Evolutionary conservation across 2,329 filamentous ascomycete species (phyloP), one percentile per base, ranked within the genome.

Genomic region (Diaporthe ilicicola): DNA sequence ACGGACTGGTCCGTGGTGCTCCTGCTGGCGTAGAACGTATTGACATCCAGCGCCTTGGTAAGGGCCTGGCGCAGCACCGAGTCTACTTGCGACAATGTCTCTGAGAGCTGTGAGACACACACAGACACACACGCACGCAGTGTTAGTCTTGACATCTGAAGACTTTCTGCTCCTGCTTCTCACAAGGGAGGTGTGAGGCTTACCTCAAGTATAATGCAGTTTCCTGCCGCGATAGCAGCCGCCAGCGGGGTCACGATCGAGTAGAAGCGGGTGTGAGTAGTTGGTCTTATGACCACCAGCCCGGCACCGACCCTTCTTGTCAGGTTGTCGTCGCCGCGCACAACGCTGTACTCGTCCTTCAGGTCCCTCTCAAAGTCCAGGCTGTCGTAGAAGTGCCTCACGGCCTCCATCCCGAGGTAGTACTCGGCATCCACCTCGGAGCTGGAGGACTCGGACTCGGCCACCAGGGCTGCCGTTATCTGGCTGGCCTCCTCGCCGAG

Each of bases 141-240:
- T 24, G 22, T 48, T 37, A 17, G 19, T 62, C 17, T 10, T 27
- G 17, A 34, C 4, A 13, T 6, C 8, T 3, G 9, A 19, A 0
- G 2, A 51, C 4, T 19, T 17, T 6, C 4, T 17, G 51, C 17
- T n/a, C n/a, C n/a, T 10, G 27, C 44, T 17, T 34, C 15, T 4
- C 42, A 24, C 27, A 37, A 13, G 13, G 4, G 9, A 29, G 5
- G 1, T 5, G 9, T 8, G 24, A 15, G 29, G 54, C 74, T 72
- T 44, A 80, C 77, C 75, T 82, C 78, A 3, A 82, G 48, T 24
- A 80, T 70, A 6, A 81, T 76, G 64, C 79, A 80, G 54, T 82
- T 82, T 1, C 81, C 81, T 4, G 79, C 80, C 4, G 78, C 74
- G n/a, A 83, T 72, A 8, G 81, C 81, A 6, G 80, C 79, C 3